phyloP scores from a whole-genome alignment of 2,329 filamentous ascomycete genomes.

The Alternaria atra region DNA sequence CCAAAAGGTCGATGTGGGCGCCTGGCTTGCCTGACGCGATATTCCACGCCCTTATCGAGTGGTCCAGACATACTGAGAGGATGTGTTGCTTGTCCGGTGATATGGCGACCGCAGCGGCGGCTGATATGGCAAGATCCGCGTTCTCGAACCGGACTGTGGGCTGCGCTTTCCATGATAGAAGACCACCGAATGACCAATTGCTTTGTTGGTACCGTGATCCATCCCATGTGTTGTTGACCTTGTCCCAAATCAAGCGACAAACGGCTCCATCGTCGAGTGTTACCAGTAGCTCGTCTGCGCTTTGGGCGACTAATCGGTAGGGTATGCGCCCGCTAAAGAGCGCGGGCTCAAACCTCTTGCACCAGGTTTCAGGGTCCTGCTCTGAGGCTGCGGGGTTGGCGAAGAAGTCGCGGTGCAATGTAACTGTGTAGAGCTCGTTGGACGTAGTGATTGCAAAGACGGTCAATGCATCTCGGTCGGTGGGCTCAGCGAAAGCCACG shows the following conservation, averaged over 20 bases:
- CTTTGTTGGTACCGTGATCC: conserved; percentile 78
- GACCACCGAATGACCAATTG: conserved; percentile 69
- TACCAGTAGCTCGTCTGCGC: conserved; percentile 76
- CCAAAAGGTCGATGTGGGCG: conserved; percentile 79
- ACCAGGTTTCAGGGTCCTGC: conserved; percentile 76
- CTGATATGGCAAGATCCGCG: conserved; percentile 68
- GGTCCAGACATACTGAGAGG: conserved; percentile 88
- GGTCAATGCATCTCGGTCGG: conserved; percentile 78
- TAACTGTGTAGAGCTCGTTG: conserved; percentile 84
- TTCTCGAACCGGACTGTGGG: conserved; percentile 71
- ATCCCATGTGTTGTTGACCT: conserved; percentile 63
- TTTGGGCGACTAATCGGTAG: conserved; percentile 81
- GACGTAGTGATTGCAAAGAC: conserved; percentile 81
- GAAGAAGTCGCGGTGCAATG: conserved; percentile 84
- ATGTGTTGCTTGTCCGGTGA: conserved; percentile 62
- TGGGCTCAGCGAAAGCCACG: conserved; percentile 81
- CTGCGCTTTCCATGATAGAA: conserved; percentile 72
- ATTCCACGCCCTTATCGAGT: conserved; percentile 90
- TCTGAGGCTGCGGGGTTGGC: conserved; percentile 74
- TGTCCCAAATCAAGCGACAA: conserved; percentile 64
- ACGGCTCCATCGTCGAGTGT: conserved; percentile 83
- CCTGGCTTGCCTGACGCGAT: conserved; percentile 80
- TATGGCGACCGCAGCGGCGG: conserved; percentile 67
- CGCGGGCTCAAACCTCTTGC: conserved; percentile 76
- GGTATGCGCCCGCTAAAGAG: conserved; percentile 79